A percentile compares a stretch with the other conserved stretches of the same genome.
phyloP scores from a whole-genome alignment of 371 early-diverging fungal genomes.

The Mucor indicus region DNA sequence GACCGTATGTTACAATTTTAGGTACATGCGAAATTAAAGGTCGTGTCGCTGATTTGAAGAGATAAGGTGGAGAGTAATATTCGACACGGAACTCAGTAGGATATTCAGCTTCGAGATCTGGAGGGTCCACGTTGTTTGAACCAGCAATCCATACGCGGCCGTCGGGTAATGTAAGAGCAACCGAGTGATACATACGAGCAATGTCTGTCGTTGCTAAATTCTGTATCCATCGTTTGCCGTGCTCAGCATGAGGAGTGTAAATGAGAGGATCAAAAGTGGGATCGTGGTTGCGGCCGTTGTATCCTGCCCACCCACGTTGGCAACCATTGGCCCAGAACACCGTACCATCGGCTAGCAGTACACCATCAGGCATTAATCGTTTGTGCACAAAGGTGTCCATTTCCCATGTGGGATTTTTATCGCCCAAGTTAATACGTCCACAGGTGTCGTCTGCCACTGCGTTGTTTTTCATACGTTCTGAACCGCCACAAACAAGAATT shows the following conservation, averaged over 20 bases:
- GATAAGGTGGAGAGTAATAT: slow-evolving; percentile 62
- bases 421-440: slow-evolving; percentile 54
- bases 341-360: slow-evolving; percentile 61
- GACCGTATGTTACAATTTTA: slow-evolving; percentile 38
- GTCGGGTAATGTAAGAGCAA: slow-evolving; percentile 58
- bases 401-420: slow-evolving; percentile 53
- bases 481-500: slow-evolving; percentile 64
- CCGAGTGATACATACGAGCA: slow-evolving; percentile 70
- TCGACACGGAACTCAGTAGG: slow-evolving; percentile 70
- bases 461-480: slow-evolving; percentile 34
- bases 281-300: slow-evolving; percentile 45
- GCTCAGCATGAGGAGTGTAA: slow-evolving; percentile 49
- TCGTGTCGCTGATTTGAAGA: slow-evolving; percentile 45
- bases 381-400: slow-evolving; percentile 56
- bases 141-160: slow-evolving; percentile 54
- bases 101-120: slow-evolving; percentile 40
- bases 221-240: slow-evolving; percentile 49
- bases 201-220: slow-evolving; percentile 52
- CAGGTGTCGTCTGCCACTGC: slow-evolving; percentile 49
- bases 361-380: slow-evolving; percentile 62
- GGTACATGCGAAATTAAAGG: slow-evolving; percentile 53
- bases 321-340: slow-evolving; percentile 62
- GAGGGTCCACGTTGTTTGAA: slow-evolving; percentile 46
- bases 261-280: slow-evolving; percentile 61
- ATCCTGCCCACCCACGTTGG: slow-evolving; percentile 61